Percentiles rank a stretch among this genome's conserved stretches.
Conservation (phyloP, 495 filamentous ascomycete species). For the Penicillium daleae region DNA sequence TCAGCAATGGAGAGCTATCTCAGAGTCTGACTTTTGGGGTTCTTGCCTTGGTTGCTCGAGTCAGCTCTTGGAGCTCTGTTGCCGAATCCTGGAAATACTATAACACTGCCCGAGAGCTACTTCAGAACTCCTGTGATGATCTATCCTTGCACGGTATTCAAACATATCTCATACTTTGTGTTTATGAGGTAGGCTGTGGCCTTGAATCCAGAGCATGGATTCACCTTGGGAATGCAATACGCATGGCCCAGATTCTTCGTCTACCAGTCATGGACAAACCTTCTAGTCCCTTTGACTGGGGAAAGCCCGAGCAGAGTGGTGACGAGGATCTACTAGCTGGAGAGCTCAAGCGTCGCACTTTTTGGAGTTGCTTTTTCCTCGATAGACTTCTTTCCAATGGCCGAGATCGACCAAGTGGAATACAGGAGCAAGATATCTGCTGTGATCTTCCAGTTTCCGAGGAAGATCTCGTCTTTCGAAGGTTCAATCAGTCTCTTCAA, state of each 20-base stretch:
- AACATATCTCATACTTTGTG: conserved; percentile 3
- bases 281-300: background rate
- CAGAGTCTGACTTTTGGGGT: background rate
- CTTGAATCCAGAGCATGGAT: conserved; percentile 8
- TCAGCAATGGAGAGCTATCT: background rate
- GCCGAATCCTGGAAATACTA: conserved; percentile 1
- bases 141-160: background rate
- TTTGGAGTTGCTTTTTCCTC: conserved; percentile 10
- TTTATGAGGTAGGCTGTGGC: conserved; percentile 7
- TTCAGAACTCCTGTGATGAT: background rate
- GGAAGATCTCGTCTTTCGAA: conserved; percentile 6
- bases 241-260: conserved; percentile 7
- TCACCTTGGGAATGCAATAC: conserved; percentile 4
- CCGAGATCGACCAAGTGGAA: conserved; percentile 7
- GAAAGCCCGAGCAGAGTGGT: background rate
- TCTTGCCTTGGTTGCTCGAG: conserved; percentile 3
- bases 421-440: conserved; percentile 5
- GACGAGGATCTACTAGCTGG: background rate
- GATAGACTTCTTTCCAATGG: conserved; percentile 6
- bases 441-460: conserved; percentile 6
- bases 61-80: background rate
- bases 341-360: conserved; percentile 5
- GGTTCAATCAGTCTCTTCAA: background rate
- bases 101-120: background rate
- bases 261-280: conserved; percentile 3